Evolutionary conservation across 352 stramenopile species (phyloP).

Genomic region (Globisporangium spinosum): DNA sequence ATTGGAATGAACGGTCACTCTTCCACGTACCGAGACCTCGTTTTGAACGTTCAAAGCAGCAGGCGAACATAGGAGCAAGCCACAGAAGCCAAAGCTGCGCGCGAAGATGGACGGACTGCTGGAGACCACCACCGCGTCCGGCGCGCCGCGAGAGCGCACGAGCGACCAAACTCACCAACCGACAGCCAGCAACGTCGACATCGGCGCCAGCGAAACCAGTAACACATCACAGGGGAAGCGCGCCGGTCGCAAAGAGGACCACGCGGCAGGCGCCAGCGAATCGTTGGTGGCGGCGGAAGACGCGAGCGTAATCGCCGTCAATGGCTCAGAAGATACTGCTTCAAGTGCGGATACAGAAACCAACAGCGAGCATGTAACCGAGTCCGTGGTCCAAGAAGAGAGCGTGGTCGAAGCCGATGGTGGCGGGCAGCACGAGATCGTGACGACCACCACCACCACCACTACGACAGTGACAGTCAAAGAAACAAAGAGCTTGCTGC

Average conservation of each 20-base stretch:
- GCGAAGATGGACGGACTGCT: constrained; percentile 19
- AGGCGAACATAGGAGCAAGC: not conserved
- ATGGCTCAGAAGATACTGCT: not conserved
- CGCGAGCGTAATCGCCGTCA: not conserved
- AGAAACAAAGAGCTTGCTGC: not conserved
- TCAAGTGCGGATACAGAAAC: not conserved
- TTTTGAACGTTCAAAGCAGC: constrained; percentile 13
- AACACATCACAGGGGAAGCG: constrained; percentile 12
- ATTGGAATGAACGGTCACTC: constrained; percentile 7
- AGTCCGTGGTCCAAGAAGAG: not conserved
- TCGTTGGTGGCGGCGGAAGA: constrained; percentile 6
- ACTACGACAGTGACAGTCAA: constrained; percentile 3
- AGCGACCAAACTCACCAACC: not conserved
- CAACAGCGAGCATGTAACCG: not conserved
- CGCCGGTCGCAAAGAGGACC: not conserved
- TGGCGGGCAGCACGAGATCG: not conserved
- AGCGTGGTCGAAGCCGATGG: not conserved
- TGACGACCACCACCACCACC: not conserved
- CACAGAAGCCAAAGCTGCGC: not conserved
- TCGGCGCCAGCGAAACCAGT: not conserved
- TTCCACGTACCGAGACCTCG: not conserved
- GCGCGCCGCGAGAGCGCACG: constrained; percentile 8
- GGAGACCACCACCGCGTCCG: constrained; percentile 17
- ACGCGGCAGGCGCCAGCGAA: constrained; percentile 4
- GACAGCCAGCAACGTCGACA: not conserved